Base-by-base conservation (phyloP, 805 yeast genomes). In the Saturnispora bothae region DNA sequence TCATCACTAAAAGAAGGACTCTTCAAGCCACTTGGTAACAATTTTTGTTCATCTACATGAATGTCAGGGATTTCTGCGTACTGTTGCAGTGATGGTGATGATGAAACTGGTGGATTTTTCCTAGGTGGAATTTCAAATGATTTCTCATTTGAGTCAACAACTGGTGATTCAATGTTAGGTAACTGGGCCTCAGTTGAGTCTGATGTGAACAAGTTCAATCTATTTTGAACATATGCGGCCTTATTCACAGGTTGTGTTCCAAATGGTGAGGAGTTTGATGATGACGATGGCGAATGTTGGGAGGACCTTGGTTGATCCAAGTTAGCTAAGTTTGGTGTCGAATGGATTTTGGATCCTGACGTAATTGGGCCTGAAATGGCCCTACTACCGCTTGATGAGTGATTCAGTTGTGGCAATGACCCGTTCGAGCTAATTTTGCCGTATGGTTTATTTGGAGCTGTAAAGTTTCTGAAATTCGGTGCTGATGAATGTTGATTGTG, bases 361-460 rank as follows among this genome's bases (percentile, higher is more conserved):
- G n/a, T n/a, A n/a, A n/a, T n/a, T n/a, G n/a, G n/a, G n/a, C n/a
- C n/a, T n/a, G n/a, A n/a, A n/a, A n/a, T n/a, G n/a, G n/a, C n/a
- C n/a, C n/a, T n/a, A n/a, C n/a, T n/a, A n/a, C 25, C 25, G 10
- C 26, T 15, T n/a, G n/a, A n/a, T n/a, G n/a, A n/a, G n/a, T n/a
- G n/a, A n/a, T n/a, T n/a, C 19, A 33, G 21, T 13, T n/a, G 16
- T 22, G 36, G 36, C 14, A 28, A 23, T 16, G 19, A 33, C n/a
- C 17, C 19, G 33, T 38, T 20, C 40, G 22, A 9, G 15, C 19
- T 6, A 15, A 15, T 5, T 5, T 28, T 28, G 6, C 14, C 31
- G 23, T 18, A 30, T 15, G 33, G 31, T 41, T 42, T 34, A 12
- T n/a, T 30, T n/a, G 55, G 52, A 10, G 51, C 48, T 1, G 55